Base-by-base conservation (phyloP, 768 basidiomycete species). In the Amanita inopinata region DNA sequence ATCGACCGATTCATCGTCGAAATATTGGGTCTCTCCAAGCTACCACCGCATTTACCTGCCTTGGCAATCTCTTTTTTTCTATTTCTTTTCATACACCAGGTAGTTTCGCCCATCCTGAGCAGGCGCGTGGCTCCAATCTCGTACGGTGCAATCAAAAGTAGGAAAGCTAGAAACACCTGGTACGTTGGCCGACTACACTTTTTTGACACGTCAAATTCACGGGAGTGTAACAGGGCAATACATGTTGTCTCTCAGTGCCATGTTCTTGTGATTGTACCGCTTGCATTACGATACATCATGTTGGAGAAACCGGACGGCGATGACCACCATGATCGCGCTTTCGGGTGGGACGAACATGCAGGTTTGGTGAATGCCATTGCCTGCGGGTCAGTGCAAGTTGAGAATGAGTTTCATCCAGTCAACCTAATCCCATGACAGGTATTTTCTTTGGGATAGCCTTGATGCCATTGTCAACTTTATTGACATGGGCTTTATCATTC, bases 401-500 rank as follows among this genome's bases (percentile, higher is more conserved):
- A 7, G 6, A 20, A 33, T 12, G 23, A 3, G 19, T 45, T 24
- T 30, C 8, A 33, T 44, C 14, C 31, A 34, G 31, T 44, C 41
- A 44, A 17, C 40, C 35, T 14, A 23, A 12, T 37, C 42, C 18
- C 17, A 24, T 32, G 14, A 0, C 45, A 83, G 80, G 4, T 83
- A 82, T 54, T 92, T 94, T 57, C 49, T 91, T 14, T 94, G 90
- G 90, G 90, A 94, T 53, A 70, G 71, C 0, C 45, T 86, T 19
- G 85, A 89, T 58, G 74, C 78, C 5, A 60, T 80, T 17, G 40
- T 82, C 39, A 78, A 87, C 57, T 83, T 73, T 51, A 68, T 71
- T 37, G 80, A 84, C 44, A 38, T 78, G 3, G 88, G 84, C 5
- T 90, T 90, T 50, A 75, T 90, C 1, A 49, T 81, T 11, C 90